phyloP scores from a whole-genome alignment of 2,329 filamentous ascomycete genomes.

The Pseudocercospora crystallina region DNA sequence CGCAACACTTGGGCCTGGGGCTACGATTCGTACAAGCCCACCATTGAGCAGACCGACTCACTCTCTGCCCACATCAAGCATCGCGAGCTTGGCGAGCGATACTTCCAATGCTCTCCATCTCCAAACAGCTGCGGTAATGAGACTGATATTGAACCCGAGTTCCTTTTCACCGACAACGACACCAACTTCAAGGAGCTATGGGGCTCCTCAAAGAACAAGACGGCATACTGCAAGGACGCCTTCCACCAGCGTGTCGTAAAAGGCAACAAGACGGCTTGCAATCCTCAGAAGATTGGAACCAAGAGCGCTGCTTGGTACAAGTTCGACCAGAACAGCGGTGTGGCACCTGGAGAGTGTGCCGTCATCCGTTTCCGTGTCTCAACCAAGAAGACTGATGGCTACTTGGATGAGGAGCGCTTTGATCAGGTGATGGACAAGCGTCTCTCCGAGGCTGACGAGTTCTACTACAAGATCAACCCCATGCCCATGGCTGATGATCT shows the following conservation, averaged over 20 bases:
- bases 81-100: slow-evolving; percentile 76
- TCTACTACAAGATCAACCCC: slow-evolving; percentile 90
- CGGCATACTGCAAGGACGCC: slow-evolving; percentile 88
- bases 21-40: slow-evolving; percentile 78
- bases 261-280: slow-evolving; percentile 75
- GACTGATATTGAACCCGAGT: slow-evolving; percentile 78
- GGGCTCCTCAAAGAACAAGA: slow-evolving; percentile 67
- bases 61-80: slow-evolving; percentile 76
- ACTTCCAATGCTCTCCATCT: slow-evolving; percentile 82
- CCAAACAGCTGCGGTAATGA: slow-evolving; percentile 77
- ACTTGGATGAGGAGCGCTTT: slow-evolving; percentile 88
- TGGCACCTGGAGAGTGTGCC: slow-evolving; percentile 86
- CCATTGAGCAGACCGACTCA: slow-evolving; percentile 65
- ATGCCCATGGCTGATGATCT: slow-evolving; percentile 91
- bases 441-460: slow-evolving; percentile 89
- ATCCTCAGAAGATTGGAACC: slow-evolving; percentile 76
- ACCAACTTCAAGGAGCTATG: slow-evolving; percentile 82
- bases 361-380: slow-evolving; percentile 91
- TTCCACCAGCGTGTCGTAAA: slow-evolving; percentile 88
- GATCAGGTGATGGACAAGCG: slow-evolving; percentile 87
- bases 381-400: slow-evolving; percentile 65
- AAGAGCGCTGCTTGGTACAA: slow-evolving; percentile 90
- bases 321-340: slow-evolving; percentile 86
- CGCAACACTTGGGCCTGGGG: slow-evolving; percentile 98
- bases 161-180: slow-evolving; percentile 95